Base-by-base conservation (phyloP, 768 basidiomycete genomes). In the Mrakia gelida region DNA sequence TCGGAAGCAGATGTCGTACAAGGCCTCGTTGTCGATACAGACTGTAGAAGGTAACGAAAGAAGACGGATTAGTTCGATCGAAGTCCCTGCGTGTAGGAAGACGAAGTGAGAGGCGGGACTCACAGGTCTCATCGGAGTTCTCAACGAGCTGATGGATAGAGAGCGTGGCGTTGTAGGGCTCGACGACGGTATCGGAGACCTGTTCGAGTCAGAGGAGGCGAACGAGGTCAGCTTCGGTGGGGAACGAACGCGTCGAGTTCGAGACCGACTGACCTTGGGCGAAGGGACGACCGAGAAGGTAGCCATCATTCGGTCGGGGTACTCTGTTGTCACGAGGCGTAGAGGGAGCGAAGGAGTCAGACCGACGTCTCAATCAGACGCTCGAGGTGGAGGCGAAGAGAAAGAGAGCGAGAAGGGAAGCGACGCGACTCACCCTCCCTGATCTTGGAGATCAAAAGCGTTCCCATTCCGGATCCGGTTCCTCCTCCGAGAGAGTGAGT, bases 381-480 rank as follows among this genome's bases (percentile, higher is more conserved):
- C 26, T 59, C 9, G 10, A 28, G n/a, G 26, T 0, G 18, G 26
- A 23, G 59, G 23, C 2, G 10, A 59, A 23, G 9, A 26, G 26
- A 59, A 38, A 21, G 26, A 21, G 5, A 59, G 10, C n/a, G 13
- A 16, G 59, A 10, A 26, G n/a, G 8, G 6, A 26, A 59, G 11
- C 52, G 38, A 38, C 38, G 38, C 49, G 49, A 52, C 49, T 52
- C 49, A 52, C 28, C 96, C 85, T 98, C 95, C 81, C 96, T 90
- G 85, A 99, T 97, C 88, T 99, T 99, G 81, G 95, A 98, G 85
- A 99, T 97, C 81, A 99, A 87, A 75, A 99, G 92, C 67, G 97
- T 98, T 86, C 97, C 97, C 96, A 99, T 98, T 87, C 97, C 97
- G 81, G 97, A 94, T 87, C 97, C 97, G 82, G 97, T 99, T 86